Conservation (phyloP, 345 rosid species). For the Populus davidiana region DNA sequence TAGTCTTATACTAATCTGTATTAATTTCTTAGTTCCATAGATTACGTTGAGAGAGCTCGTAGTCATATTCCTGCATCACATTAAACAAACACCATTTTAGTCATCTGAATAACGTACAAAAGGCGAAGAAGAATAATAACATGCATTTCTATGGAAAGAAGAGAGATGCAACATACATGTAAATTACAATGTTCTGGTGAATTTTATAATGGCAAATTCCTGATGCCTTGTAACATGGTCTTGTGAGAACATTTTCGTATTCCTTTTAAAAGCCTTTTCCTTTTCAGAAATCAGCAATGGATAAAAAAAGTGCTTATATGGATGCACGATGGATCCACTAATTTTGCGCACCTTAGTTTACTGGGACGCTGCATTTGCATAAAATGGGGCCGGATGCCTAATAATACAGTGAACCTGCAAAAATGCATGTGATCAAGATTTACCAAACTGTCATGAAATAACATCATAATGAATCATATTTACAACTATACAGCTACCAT, state of each 20-base stretch:
- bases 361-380: slow-evolving; percentile 3
- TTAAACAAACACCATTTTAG: background rate
- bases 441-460: background rate
- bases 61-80: slow-evolving; percentile 22
- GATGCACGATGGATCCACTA: background rate
- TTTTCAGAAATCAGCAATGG: background rate
- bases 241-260: background rate
- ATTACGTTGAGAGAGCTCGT: background rate
- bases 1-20: background rate
- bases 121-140: background rate
- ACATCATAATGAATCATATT: background rate
- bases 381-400: background rate
- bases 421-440: background rate
- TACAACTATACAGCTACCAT: slow-evolving; percentile 8
- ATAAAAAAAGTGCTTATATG: background rate
- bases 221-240: background rate
- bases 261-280: background rate
- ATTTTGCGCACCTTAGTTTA: slow-evolving; percentile 19
- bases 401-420: slow-evolving; percentile 28
- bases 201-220: background rate
- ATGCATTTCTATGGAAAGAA: background rate
- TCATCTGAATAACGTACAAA: background rate
- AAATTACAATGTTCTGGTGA: background rate
- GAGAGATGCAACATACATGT: background rate
- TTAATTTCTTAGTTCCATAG: slow-evolving; percentile 22